phyloP scores from a whole-genome alignment of 2,329 filamentous ascomycete species.

The Aspergillus fumigatiaffinis region DNA sequence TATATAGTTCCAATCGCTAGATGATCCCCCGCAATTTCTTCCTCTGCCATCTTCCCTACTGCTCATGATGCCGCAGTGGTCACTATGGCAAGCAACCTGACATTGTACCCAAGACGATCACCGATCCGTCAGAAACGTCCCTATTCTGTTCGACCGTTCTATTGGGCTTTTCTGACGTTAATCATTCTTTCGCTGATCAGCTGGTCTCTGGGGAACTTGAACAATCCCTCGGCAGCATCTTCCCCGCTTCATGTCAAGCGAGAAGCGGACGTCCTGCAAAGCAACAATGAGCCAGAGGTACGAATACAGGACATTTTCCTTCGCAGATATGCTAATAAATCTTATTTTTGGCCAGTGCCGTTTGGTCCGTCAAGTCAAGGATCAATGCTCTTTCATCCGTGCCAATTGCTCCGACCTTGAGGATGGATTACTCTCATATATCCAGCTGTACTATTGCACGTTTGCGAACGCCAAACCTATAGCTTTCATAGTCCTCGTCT shows the following conservation, averaged over 20 bases:
- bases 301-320: background rate
- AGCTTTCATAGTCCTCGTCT: conserved; percentile 71
- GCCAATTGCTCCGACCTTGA: conserved; percentile 83
- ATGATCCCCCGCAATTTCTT: background rate
- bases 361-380: conserved; percentile 68
- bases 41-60: background rate
- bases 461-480: conserved; percentile 65
- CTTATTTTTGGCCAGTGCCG: conserved; percentile 56
- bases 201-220: conserved; percentile 16
- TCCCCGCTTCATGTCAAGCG: background rate
- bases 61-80: conserved; percentile 27
- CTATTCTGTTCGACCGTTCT: conserved; percentile 46
- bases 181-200: conserved; percentile 29
- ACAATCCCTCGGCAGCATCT: conserved; percentile 1
- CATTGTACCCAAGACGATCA: conserved; percentile 18
- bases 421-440: conserved; percentile 82
- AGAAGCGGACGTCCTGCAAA: conserved; percentile 9
- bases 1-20: background rate
- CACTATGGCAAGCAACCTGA: conserved; percentile 24
- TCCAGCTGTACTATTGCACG: conserved; percentile 85
- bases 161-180: conserved; percentile 41
- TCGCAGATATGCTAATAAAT: conserved; percentile 4
- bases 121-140: conserved; percentile 22
- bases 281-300: conserved; percentile 28
- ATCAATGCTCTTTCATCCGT: conserved; percentile 84